These are phyloP conservation scores for Handroanthus guayacan DNA, from an alignment of 257 asterid species.

Conservation along the genomic window DNA sequence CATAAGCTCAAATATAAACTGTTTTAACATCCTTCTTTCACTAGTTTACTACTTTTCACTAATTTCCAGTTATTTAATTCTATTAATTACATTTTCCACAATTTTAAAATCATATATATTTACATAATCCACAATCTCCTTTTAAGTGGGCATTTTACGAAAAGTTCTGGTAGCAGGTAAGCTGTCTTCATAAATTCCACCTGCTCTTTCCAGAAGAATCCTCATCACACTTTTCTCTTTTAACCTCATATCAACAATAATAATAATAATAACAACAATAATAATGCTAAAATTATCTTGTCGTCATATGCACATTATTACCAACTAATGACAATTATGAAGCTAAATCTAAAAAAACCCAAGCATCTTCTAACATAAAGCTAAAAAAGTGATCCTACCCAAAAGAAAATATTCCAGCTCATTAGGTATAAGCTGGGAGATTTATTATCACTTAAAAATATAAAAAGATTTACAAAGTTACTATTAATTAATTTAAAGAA, in stretches of 20 bases:
- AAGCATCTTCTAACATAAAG: conserved; percentile 37
- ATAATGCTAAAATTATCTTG: conserved; percentile 24
- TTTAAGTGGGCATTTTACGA: not conserved
- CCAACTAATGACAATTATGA: conserved; percentile 42
- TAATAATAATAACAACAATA: conserved; percentile 7
- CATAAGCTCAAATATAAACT: no score
- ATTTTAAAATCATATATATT: no score
- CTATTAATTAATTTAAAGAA: conserved; percentile 9
- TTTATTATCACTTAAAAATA: not conserved
- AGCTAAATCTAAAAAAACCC: conserved; percentile 23
- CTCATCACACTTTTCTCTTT: not conserved
- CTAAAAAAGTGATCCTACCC: conserved; percentile 16
- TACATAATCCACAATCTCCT: not conserved
- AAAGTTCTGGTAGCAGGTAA: conserved; percentile 25
- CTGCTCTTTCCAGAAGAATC: conserved; percentile 31
- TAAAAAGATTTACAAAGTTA: conserved; percentile 11
- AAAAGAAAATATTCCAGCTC: conserved; percentile 22
- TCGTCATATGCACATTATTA: conserved; percentile 55
- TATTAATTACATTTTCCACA: no score
- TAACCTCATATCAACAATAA: conserved; percentile 40
- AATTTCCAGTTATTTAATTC: no score
- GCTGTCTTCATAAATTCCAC: conserved; percentile 35
- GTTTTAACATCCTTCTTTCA: no score
- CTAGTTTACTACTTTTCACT: no score
- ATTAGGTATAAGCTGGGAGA: not conserved